Evolutionary conservation across 352 stramenopile genomes (phyloP).

Genomic region (Phytophthora idaei): DNA sequence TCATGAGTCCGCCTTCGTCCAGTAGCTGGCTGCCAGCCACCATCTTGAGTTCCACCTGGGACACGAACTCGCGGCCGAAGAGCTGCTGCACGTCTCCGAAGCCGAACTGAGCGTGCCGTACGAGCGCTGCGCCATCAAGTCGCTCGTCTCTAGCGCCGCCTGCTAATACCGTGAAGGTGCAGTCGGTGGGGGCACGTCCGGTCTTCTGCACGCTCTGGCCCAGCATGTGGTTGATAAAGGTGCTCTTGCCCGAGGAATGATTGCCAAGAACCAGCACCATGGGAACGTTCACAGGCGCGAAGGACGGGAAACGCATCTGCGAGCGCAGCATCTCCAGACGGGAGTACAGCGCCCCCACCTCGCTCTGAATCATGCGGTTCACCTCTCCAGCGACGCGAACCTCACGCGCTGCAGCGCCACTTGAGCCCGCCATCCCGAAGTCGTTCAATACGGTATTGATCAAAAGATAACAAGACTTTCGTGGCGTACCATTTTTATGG

Average conservation of each 20-base stretch:
- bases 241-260: conserved; percentile 87
- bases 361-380: conserved; percentile 86
- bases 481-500: background rate
- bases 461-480: background rate
- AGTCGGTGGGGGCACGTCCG: conserved; percentile 79
- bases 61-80: conserved; percentile 85
- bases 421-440: conserved; percentile 17
- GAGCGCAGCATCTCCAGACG: conserved; percentile 71
- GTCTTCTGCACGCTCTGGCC: conserved; percentile 85
- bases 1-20: conserved; percentile 82
- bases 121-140: conserved; percentile 76
- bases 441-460: background rate
- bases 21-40: conserved; percentile 67
- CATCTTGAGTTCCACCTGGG: conserved; percentile 87
- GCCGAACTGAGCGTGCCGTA: conserved; percentile 72
- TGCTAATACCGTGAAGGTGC: conserved; percentile 83
- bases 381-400: conserved; percentile 70
- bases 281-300: conserved; percentile 75
- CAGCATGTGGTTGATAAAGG: conserved; percentile 91
- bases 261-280: conserved; percentile 89
- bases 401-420: conserved; percentile 23
- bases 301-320: conserved; percentile 79
- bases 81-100: conserved; percentile 83
- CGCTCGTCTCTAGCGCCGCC: conserved; percentile 73
- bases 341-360: conserved; percentile 72